Base-by-base conservation (phyloP, 768 basidiomycete species). In the Boletus eberwhitei region DNA sequence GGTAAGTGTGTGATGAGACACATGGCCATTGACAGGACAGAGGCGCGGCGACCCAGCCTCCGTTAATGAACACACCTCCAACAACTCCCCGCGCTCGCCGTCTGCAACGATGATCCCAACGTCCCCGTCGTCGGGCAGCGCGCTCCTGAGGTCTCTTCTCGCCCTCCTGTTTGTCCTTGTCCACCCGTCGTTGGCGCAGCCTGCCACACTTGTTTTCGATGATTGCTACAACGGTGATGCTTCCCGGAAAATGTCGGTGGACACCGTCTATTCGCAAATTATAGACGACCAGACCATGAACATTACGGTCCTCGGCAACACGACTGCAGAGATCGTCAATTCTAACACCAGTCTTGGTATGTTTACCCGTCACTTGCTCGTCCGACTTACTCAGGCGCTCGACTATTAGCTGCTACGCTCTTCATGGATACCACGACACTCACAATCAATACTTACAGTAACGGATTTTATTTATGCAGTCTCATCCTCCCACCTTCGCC, bases 381-480 rank as follows among this genome's bases (percentile, higher is more conserved):
- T 40, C n/a, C 37, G 48, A 48, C 38, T 12, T 48, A 34, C 52
- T 59, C 44, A 57, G 21, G 2, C 13, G 58, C 63, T 47, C 48
- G 34, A 11, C 34, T 34, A 31, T 46, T 40, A 67, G 55, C 54
- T 87, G 92, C 93, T 17, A 97, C 93, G 8, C 79, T 97, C 39
- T 95, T 96, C 74, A 88, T 87, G 41, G 84, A 89, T 11, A 86
- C 90, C 2, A 79, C 83, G 50, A 81, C 93, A 21, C 81, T 95
- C 47, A 93, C 93, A 3, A 82, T 95, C 61, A 79, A 78, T 57
- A 81, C 87, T 57, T 88, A 80, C 71, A 78, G 77, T 44, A 86
- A 87, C 59, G 82, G 81, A 56, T 82, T 86, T 3, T 91, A 80
- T 65, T 76, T 98, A 57, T 98, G 96, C 71, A 69, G 79, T 24